Conservation (phyloP, 768 basidiomycete species). For the Kondoa malvinella region DNA sequence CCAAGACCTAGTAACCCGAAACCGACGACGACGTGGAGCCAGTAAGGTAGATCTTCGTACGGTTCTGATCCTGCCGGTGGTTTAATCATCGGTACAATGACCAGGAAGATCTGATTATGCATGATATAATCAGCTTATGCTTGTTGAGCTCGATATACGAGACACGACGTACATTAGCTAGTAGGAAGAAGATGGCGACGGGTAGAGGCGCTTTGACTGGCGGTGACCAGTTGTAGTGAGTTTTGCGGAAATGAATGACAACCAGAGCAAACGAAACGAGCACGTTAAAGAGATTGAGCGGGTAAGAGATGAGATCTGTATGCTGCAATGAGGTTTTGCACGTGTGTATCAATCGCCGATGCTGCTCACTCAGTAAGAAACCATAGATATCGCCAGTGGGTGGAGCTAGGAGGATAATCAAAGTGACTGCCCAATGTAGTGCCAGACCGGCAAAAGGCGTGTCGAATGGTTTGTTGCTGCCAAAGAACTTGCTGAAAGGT, state of each 20-base stretch:
- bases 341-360: neutral
- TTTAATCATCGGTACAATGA: neutral
- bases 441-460: conserved; percentile 25
- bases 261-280: conserved; percentile 22
- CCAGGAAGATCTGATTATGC: conserved; percentile 11
- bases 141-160: conserved; percentile 23
- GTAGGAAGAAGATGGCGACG: conserved; percentile 24
- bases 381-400: conserved; percentile 26
- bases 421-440: conserved; percentile 22
- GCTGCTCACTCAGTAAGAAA: conserved; percentile 22
- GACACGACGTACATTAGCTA: conserved; percentile 27
- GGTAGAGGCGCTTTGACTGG: conserved; percentile 21
- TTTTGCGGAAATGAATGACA: conserved; percentile 16
- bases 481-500: conserved; percentile 27
- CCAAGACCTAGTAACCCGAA: conserved; percentile 7
- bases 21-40: conserved; percentile 6
- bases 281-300: conserved; percentile 25
- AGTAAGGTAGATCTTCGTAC: conserved; percentile 22
- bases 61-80: neutral
- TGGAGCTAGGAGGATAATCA: conserved; percentile 24
- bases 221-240: conserved; percentile 15
- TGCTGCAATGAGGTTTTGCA: neutral
- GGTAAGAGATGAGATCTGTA: conserved; percentile 24
- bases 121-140: conserved; percentile 2
- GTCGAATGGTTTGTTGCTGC: conserved; percentile 28